These are phyloP conservation scores for Rusavskia elegans DNA, from an alignment of 495 filamentous ascomycete genomes.

Conservation along the genomic window DNA sequence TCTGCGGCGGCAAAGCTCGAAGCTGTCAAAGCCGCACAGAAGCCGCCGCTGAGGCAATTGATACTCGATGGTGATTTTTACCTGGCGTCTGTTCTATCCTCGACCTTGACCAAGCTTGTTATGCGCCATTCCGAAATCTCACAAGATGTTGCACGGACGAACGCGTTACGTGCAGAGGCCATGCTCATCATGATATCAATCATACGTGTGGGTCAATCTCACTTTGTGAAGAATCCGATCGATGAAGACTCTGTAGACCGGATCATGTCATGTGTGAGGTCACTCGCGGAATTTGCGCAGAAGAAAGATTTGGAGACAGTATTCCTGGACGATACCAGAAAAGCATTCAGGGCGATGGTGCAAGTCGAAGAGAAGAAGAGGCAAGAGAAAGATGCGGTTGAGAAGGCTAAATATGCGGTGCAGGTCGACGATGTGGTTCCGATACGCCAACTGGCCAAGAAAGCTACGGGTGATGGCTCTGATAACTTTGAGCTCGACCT, in stretches of 20 bases:
- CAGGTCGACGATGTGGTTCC: constrained; percentile 90
- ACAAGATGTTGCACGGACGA: constrained; percentile 70
- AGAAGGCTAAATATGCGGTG: constrained; percentile 85
- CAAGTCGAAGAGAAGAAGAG: constrained; percentile 96
- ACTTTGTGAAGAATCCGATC: constrained; percentile 93
- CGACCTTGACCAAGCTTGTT: constrained; percentile 90
- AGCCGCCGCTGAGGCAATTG: constrained; percentile 86
- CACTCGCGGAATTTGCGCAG: constrained; percentile 76
- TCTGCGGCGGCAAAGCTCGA: constrained; percentile 80
- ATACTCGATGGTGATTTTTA: constrained; percentile 98
- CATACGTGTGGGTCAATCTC: constrained; percentile 90
- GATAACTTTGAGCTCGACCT: constrained; percentile 83
- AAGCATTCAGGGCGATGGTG: constrained; percentile 96
- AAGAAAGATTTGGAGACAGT: constrained; percentile 81
- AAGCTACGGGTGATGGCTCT: constrained; percentile 65
- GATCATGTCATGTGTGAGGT: constrained; percentile 92
- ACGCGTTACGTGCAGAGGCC: constrained; percentile 87
- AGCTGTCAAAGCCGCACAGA: constrained; percentile 92
- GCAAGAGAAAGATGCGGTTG: constrained; percentile 71
- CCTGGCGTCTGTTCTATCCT: constrained; percentile 83
- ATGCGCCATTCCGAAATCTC: constrained; percentile 97
- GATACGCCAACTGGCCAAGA: constrained; percentile 87
- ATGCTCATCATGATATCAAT: constrained; percentile 99
- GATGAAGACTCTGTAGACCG: constrained; percentile 96
- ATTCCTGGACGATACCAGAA: constrained; percentile 89